phyloP scores from a whole-genome alignment of 257 asterid species.

The Gardenia jasminoides region DNA sequence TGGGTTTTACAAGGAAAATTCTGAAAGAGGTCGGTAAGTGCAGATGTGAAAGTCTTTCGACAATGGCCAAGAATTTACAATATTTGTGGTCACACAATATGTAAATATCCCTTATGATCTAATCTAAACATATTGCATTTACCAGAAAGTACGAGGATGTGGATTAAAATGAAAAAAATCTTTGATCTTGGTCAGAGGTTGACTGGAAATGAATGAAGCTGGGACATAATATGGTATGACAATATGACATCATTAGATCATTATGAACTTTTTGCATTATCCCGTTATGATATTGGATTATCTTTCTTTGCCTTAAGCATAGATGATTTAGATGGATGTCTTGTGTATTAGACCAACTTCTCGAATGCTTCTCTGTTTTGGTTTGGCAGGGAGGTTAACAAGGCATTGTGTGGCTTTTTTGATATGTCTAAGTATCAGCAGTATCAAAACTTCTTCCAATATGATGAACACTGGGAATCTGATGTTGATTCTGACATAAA shows the following conservation, averaged over 20 bases:
- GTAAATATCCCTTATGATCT: too few species aligned
- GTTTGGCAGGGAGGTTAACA: constrained; percentile 58
- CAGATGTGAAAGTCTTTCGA: too few species aligned
- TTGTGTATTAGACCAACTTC: background rate
- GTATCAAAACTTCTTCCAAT: constrained; percentile 24
- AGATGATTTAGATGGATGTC: background rate
- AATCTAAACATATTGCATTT: background rate
- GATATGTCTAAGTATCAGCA: constrained; percentile 37
- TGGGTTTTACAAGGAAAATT: too few species aligned
- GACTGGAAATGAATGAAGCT: background rate
- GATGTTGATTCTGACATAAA: constrained; percentile 17
- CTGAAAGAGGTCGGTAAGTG: too few species aligned
- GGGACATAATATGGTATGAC: background rate
- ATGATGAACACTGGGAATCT: constrained; percentile 18
- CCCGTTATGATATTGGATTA: background rate
- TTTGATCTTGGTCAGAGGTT: background rate
- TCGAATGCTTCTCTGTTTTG: background rate
- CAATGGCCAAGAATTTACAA: too few species aligned
- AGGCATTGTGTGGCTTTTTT: constrained; percentile 79
- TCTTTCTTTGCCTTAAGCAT: background rate
- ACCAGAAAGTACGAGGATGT: background rate
- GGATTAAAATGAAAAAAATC: too few species aligned
- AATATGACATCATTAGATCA: background rate
- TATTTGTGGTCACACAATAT: too few species aligned
- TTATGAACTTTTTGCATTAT: background rate